Conservation (phyloP, 2,329 filamentous ascomycete genomes). For the Dichotomopilus funicola region DNA sequence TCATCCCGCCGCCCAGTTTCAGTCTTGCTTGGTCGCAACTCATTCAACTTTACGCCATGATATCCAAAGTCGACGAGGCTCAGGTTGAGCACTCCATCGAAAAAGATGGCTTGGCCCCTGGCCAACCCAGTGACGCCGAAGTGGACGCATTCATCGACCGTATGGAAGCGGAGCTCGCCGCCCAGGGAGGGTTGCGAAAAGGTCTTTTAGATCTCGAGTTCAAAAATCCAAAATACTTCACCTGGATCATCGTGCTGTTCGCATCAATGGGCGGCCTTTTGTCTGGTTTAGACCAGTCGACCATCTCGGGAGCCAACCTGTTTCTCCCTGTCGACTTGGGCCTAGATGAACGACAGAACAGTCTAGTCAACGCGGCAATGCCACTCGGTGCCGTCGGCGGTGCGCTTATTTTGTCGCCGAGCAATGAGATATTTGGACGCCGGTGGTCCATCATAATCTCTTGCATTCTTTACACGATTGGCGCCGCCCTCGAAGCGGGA, state of each 20-base stretch:
- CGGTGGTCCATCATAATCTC: slow-evolving; percentile 9
- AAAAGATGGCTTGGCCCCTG: too few relatives aligned
- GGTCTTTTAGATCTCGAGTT: slow-evolving; percentile 7
- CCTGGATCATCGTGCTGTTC: slow-evolving; percentile 6
- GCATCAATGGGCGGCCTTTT: slow-evolving; percentile 9
- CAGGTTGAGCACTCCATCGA: too few relatives aligned
- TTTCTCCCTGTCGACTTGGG: slow-evolving; percentile 4
- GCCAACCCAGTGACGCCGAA: background rate
- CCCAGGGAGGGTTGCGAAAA: slow-evolving; percentile 2
- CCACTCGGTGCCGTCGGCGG: slow-evolving; percentile 8
- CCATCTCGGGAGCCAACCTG: slow-evolving; percentile 9
- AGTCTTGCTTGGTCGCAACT: too few relatives aligned
- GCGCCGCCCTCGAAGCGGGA: slow-evolving; percentile 6
- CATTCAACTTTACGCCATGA: too few relatives aligned
- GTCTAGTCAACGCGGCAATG: slow-evolving; percentile 10
- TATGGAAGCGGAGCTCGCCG: slow-evolving; percentile 5
- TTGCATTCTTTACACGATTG: slow-evolving; percentile 3
- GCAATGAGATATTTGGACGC: slow-evolving; percentile 6
- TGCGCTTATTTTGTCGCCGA: slow-evolving; percentile 1
- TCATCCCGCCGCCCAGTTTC: too few relatives aligned
- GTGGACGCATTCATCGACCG: slow-evolving; percentile 5
- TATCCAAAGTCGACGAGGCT: too few relatives aligned
- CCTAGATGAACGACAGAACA: slow-evolving; percentile 7
- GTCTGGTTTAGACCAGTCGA: slow-evolving; percentile 8
- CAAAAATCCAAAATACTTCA: slow-evolving; percentile 5